Base-by-base conservation (phyloP, 192 early-diverging fungal genomes). In the Rhizoclosmatium sp. region DNA sequence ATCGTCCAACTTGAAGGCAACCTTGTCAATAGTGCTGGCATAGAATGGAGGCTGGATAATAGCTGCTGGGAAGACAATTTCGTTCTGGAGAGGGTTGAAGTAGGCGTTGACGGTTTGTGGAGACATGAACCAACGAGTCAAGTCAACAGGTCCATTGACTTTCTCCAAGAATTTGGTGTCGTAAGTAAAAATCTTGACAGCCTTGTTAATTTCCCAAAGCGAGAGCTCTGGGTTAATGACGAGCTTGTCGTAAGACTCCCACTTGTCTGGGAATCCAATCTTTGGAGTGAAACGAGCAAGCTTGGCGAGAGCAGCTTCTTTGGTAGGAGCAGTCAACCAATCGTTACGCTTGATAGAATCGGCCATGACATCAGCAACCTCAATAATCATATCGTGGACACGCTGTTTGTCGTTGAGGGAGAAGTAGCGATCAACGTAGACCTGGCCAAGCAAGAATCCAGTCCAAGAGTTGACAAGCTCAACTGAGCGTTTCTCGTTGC, bases 1-100 rank as follows among this genome's bases (percentile, higher is more conserved):
- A 3, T 12, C 40, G 47, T 74, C 59, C 14, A 74, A 21, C 12
- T 59, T 42, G 31, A 60, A 74, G 14, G 71, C 60, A 42, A 74
- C 46, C 9, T 40, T 31, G 1, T 59, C 64, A 19, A 61, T 2
- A 59, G 16, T 61, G 42, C 56, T 74, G 3, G 58, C 71, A 47
- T 82, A 84, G 78, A 75, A 82, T 45, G 83, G 81, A 10, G 83
- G 81, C 45, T 72, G 76, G n/a, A 84, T 42, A 58, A 84, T 82
- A 44, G 81, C 80, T 16, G 82, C 79, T 44, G 81, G 75, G 77
- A 82, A 78, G 21, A 78, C 71, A 51, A 84, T 84, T 48, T 78
- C 76, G 71, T 84, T 84, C 5, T 58, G 56, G 14, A 54, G 44
- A 5, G 82, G 81, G 47, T 80, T 47, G 65, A 69, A 84, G 80